Evolutionary conservation across 176 grass and related monocot species (phyloP).

Genomic region (Ananas comosus): DNA sequence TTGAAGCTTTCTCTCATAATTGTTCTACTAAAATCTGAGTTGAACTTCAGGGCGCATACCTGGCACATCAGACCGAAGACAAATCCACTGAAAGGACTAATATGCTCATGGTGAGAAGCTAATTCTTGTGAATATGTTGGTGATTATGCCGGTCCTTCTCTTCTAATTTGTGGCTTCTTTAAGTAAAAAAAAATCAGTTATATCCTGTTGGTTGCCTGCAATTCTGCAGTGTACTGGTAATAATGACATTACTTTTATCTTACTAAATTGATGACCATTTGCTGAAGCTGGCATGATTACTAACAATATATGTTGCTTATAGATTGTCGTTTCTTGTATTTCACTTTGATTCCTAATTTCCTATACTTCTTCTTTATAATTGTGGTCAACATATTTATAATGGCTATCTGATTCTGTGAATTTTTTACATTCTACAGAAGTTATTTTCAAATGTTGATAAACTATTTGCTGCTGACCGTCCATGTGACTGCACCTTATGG

Average conservation of each 20-base stretch:
- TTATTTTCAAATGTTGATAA: slow-evolving; percentile 73
- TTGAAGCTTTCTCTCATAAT: slow-evolving; percentile 9
- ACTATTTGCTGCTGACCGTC: slow-evolving; percentile 50
- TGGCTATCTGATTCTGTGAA: slow-evolving; percentile 17
- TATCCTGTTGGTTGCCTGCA: neutral
- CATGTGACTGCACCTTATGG: slow-evolving; percentile 63
- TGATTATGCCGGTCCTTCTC: neutral
- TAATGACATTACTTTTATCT: neutral
- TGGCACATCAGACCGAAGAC: slow-evolving; percentile 49
- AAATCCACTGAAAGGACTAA: slow-evolving; percentile 26
- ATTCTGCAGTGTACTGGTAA: neutral
- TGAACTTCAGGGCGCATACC: slow-evolving; percentile 73
- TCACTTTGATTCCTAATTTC: neutral
- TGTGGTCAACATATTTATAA: neutral
- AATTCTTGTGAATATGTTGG: neutral
- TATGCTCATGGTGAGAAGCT: slow-evolving; percentile 81
- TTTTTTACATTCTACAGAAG: slow-evolving; percentile 43
- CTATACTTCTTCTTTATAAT: neutral
- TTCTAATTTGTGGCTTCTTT: neutral
- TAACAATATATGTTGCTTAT: neutral
- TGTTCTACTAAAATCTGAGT: slow-evolving; percentile 23
- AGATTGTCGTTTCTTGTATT: neutral
- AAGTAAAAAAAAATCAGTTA: neutral
- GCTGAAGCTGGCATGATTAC: neutral
- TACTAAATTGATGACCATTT: neutral